Evolutionary conservation across 2,329 filamentous ascomycete genomes (phyloP).

Genomic region (Botrytis cinerea): DNA sequence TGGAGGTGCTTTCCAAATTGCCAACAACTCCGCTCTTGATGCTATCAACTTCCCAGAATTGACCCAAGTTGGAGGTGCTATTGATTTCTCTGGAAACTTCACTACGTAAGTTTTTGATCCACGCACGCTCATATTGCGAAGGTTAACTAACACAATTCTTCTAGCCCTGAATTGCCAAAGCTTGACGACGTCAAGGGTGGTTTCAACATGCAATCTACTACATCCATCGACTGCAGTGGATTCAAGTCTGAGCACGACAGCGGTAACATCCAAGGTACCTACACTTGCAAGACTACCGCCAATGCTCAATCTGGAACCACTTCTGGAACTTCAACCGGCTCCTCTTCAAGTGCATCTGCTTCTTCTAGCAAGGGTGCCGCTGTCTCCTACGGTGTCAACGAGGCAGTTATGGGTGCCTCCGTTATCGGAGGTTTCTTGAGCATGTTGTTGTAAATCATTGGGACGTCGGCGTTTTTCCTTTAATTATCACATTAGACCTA

Average conservation of each 20-base stretch:
- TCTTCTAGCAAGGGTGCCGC: slow-evolving; percentile 43
- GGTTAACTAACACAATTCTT: slow-evolving; percentile 40
- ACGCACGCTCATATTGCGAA: not conserved
- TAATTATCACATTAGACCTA: slow-evolving; percentile 43
- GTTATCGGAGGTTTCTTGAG: slow-evolving; percentile 49
- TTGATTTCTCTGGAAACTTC: slow-evolving; percentile 85
- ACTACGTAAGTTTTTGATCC: slow-evolving; percentile 61
- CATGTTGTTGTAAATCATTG: slow-evolving; percentile 48
- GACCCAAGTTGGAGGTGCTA: slow-evolving; percentile 70
- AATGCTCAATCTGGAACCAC: slow-evolving; percentile 39
- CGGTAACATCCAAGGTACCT: slow-evolving; percentile 50
- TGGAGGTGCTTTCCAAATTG: slow-evolving; percentile 78
- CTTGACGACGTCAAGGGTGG: slow-evolving; percentile 70
- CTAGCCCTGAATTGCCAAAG: slow-evolving; percentile 68
- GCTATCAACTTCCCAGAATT: slow-evolving; percentile 65
- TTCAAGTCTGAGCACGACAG: slow-evolving; percentile 37
- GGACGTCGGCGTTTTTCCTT: slow-evolving; percentile 41
- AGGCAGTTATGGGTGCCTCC: slow-evolving; percentile 46
- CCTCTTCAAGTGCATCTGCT: slow-evolving; percentile 36
- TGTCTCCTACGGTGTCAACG: slow-evolving; percentile 43
- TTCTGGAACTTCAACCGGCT: slow-evolving; percentile 36
- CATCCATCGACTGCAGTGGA: slow-evolving; percentile 35
- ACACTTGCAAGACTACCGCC: slow-evolving; percentile 45
- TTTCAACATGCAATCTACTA: slow-evolving; percentile 57
- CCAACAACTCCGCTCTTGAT: slow-evolving; percentile 81